A percentile compares a stretch with the other conserved stretches of the same genome.
Evolutionary conservation across 2,329 filamentous ascomycete species (phyloP).

Genomic region (Fonsecaea nubica): DNA sequence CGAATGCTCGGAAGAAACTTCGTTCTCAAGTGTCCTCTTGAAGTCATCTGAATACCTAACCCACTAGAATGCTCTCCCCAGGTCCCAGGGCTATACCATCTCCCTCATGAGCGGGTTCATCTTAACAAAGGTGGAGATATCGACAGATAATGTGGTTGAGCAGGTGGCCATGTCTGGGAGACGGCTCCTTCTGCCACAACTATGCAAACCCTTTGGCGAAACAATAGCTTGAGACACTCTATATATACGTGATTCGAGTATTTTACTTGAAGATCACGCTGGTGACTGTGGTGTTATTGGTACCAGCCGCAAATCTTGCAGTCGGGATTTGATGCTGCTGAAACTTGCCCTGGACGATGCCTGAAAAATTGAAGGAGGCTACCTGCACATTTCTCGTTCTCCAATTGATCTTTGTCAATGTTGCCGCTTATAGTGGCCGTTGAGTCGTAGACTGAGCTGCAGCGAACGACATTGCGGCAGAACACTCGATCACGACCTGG

Average conservation of each 20-base stretch:
- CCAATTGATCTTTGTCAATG: constrained; percentile 12
- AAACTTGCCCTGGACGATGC: not conserved
- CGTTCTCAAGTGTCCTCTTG: not conserved
- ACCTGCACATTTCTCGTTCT: constrained; percentile 14
- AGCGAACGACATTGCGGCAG: constrained; percentile 1
- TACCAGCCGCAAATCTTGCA: not conserved
- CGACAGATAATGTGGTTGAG: constrained; percentile 5
- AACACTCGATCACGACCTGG: constrained; percentile 3
- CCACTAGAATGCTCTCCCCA: not conserved
- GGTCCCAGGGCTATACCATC: not conserved
- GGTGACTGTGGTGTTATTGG: not conserved
- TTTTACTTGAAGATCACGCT: constrained; percentile 6
- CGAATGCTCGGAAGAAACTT: not conserved
- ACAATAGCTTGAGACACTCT: not conserved
- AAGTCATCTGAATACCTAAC: not conserved
- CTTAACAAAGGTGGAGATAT: constrained; percentile 2
- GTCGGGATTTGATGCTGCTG: constrained; percentile 2
- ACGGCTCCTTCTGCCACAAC: constrained; percentile 13
- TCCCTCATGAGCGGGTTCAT: not conserved
- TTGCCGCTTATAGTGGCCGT: not conserved
- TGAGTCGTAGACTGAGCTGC: not conserved
- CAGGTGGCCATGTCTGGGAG: constrained; percentile 11
- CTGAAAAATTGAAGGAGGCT: constrained; percentile 6
- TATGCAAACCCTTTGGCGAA: not conserved
- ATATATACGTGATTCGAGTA: constrained; percentile 2